Evolutionary conservation across 179 eudicot genomes (phyloP), one percentile per base, ranked within the genome.

Genomic region (Silene noctiflora): DNA sequence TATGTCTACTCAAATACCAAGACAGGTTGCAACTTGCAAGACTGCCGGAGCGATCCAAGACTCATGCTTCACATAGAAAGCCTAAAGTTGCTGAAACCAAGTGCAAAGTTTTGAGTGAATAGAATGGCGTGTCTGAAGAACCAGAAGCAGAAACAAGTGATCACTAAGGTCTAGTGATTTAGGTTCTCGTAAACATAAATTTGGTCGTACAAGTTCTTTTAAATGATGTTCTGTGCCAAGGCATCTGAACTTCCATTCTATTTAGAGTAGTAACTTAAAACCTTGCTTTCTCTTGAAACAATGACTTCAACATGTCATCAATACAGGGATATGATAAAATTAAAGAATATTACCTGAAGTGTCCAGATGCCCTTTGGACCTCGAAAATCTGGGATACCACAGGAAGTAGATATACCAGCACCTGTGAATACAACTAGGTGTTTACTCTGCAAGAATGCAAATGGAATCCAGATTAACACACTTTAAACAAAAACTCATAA

Each of bases 351-450:
- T 77, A 93, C 99, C 92, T 95, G 98, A 89, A 95, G 99, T 46
- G 99, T 95, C 99, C 99, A 95, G 73, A 95, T 87, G 44, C 98
- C 98, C 78, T 89, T 90, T 61, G 98, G 99, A 77, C 99, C 99
- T 67, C 99, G 95, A 84, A 95, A 95, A 78, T 95, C 99, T 76
- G 98, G 99, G 79, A 95, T 93, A 65, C 99, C 99, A 80, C 98
- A 93, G 76, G 99, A 91, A 74, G 99, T 95, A 64, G 99, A 95
- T 83, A 95, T 95, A 80, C 98, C 99, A 42, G 99, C 99, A 76
- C 99, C 99, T 19, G 97, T 95, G 79, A 95, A 93, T 68, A 86
- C 97, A 81, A 95, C 99, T 72, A 95, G 79, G 82, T 95, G 97
- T 87, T 91, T 95, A 82, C 99, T 91, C 99, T 95, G 90, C 89